Evolutionary conservation across 2,329 filamentous ascomycete genomes (phyloP).

Genomic region (Alternaria gansuensis): DNA sequence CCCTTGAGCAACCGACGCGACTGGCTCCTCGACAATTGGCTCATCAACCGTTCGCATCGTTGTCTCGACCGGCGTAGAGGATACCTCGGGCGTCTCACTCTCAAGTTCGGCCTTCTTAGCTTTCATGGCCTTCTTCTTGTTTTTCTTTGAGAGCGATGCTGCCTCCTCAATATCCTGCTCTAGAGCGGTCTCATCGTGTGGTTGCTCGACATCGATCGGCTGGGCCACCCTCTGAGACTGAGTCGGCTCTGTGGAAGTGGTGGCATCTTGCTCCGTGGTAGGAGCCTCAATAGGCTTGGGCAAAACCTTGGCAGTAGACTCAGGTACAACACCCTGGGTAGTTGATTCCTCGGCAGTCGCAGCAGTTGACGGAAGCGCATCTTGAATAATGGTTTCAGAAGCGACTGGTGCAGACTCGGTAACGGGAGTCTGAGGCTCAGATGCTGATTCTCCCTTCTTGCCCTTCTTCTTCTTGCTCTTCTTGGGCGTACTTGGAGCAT

Average conservation of each 20-base stretch:
- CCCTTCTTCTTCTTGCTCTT: constrained; percentile 45
- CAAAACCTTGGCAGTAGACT: not conserved
- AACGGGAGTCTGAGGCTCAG: constrained; percentile 31
- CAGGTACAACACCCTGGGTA: constrained; percentile 1
- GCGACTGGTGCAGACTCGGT: constrained; percentile 15
- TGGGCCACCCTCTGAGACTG: constrained; percentile 3
- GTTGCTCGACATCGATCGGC: not conserved
- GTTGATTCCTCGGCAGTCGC: constrained; percentile 9
- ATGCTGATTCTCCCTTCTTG: constrained; percentile 34
- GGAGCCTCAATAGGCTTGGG: not conserved
- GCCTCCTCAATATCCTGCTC: constrained; percentile 9
- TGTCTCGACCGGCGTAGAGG: constrained; percentile 18
- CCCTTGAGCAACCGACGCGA: not conserved
- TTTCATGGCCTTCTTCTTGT: constrained; percentile 40
- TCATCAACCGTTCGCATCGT: not conserved
- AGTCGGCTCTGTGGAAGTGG: not conserved
- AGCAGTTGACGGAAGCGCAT: not conserved
- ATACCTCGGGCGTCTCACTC: constrained; percentile 12
- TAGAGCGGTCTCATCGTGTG: not conserved
- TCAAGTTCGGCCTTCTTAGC: constrained; percentile 27
- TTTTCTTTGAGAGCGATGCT: constrained; percentile 32
- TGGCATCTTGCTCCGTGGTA: constrained; percentile 1
- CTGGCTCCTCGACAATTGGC: constrained; percentile 1
- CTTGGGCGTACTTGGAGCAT: constrained; percentile 26
- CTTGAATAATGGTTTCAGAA: constrained; percentile 10